These are phyloP conservation scores for Ramichloridium luteum DNA, from an alignment of 2,329 filamentous ascomycete species.

Conservation along the genomic window DNA sequence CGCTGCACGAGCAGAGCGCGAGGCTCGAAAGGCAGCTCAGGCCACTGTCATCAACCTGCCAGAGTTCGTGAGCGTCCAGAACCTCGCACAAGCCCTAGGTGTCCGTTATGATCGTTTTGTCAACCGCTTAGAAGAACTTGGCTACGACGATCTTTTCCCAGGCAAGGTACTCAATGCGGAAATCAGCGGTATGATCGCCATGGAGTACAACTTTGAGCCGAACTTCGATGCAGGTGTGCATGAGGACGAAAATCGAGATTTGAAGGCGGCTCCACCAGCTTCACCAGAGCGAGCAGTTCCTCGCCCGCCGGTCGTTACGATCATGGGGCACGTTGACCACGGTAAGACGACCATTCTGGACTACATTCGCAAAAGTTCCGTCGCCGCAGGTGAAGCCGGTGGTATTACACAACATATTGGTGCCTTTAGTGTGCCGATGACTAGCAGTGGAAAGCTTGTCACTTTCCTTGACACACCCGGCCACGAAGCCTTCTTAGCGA, in stretches of 20 bases:
- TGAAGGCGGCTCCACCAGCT: slow-evolving; percentile 58
- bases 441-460: slow-evolving; percentile 63
- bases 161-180: slow-evolving; percentile 85
- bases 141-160: slow-evolving; percentile 72
- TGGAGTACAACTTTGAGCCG: slow-evolving; percentile 87
- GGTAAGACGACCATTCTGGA: slow-evolving; percentile 96
- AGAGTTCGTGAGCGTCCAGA: slow-evolving; percentile 80
- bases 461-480: slow-evolving; percentile 96
- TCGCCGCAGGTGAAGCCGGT: slow-evolving; percentile 83
- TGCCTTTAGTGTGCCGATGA: slow-evolving; percentile 83
- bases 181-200: slow-evolving; percentile 76
- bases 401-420: slow-evolving; percentile 98
- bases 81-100: slow-evolving; percentile 63
- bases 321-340: slow-evolving; percentile 98
- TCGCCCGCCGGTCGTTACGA: slow-evolving; percentile 88
- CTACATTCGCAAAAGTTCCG: slow-evolving; percentile 81
- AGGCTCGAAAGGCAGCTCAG: slow-evolving; percentile 24
- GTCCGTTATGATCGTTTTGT: slow-evolving; percentile 62
- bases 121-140: slow-evolving; percentile 64
- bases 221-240: slow-evolving; percentile 41
- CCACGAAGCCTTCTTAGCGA: slow-evolving; percentile 87
- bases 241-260: slow-evolving; percentile 52
- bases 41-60: slow-evolving; percentile 62
- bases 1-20: slow-evolving; percentile 14
- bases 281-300: background rate